Conservation (phyloP, 768 basidiomycete genomes). For the Amanita subjunquillea region DNA sequence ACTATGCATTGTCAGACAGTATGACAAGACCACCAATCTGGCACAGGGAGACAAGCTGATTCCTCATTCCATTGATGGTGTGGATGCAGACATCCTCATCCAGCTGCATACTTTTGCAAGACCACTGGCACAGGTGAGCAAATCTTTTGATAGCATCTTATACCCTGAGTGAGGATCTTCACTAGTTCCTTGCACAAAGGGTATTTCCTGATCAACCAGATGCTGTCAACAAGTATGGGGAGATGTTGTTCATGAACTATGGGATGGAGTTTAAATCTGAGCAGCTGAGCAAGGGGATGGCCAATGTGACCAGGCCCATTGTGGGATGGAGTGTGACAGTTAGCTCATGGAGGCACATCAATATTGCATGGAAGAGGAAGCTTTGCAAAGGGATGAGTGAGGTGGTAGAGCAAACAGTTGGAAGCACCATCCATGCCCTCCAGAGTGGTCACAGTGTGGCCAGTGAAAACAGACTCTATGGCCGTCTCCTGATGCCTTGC, state of each 20-base stretch:
- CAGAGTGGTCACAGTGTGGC: slow-evolving; percentile 15
- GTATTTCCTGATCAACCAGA: background rate
- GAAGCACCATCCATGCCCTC: slow-evolving; percentile 11
- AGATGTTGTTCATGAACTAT: slow-evolving; percentile 12
- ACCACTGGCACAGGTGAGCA: slow-evolving; percentile 8
- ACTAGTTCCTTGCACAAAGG: background rate
- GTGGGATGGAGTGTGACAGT: slow-evolving; percentile 6
- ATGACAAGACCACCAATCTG: slow-evolving; percentile 11
- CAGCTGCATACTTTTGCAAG: slow-evolving; percentile 15
- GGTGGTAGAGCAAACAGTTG: background rate
- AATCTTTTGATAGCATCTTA: too few relatives aligned
- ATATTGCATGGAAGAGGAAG: slow-evolving; percentile 13
- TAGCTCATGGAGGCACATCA: slow-evolving; percentile 12
- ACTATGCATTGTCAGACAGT: slow-evolving; percentile 9
- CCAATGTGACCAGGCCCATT: background rate
- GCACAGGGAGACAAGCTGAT: slow-evolving; percentile 14
- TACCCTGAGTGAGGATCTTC: background rate
- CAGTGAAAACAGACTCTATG: slow-evolving; percentile 19
- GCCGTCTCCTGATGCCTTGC: slow-evolving; percentile 13
- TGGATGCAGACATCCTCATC: slow-evolving; percentile 15
- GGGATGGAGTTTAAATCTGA: slow-evolving; percentile 7
- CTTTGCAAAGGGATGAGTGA: slow-evolving; percentile 4
- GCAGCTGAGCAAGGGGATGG: slow-evolving; percentile 8
- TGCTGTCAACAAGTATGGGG: slow-evolving; percentile 3
- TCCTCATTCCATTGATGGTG: slow-evolving; percentile 15